Percentiles rank a stretch among this genome's conserved stretches.
phyloP scores from a whole-genome alignment of 1,284 basidiomycete species.

The Cutaneotrichosporon arboriforme region DNA sequence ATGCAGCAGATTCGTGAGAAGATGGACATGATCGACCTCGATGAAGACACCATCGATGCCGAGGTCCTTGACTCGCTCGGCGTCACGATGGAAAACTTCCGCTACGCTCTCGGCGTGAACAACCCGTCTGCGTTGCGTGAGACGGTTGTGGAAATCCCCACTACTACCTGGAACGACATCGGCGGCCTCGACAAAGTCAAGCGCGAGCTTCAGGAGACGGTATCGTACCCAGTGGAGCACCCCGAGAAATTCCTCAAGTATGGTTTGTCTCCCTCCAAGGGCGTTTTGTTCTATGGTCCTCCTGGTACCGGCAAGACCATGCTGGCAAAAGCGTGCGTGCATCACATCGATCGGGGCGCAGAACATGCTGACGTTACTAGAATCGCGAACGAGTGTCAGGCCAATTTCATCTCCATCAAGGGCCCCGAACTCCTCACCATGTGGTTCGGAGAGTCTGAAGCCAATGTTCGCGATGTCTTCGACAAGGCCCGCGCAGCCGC shows the following conservation, averaged over 20 bases:
- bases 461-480: constrained; percentile 98
- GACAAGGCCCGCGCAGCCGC: constrained; percentile 99
- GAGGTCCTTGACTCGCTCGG: constrained; percentile 93
- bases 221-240: constrained; percentile 99
- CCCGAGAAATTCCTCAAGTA: constrained; percentile 99
- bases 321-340: constrained; percentile 67
- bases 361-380: constrained; percentile 17
- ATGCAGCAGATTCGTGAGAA: constrained; percentile 99
- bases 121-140: constrained; percentile 96
- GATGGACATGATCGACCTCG: constrained; percentile 91
- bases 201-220: constrained; percentile 96
- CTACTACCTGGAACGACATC: constrained; percentile 96
- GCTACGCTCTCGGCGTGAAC: constrained; percentile 86
- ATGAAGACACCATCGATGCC: constrained; percentile 92
- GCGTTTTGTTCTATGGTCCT: constrained; percentile 89
- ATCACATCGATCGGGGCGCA: too few species aligned
- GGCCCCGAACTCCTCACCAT: constrained; percentile 96
- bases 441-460: constrained; percentile 99
- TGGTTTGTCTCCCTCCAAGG: constrained; percentile 98
- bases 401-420: constrained; percentile 63
- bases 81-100: constrained; percentile 98
- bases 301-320: constrained; percentile 96
- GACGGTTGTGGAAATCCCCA: constrained; percentile 94
- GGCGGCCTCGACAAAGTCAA: constrained; percentile 99
- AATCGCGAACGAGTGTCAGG: constrained; percentile 98